Evolutionary conservation across 805 yeast genomes (phyloP).

Genomic region (Metschnikowia corniflorae): DNA sequence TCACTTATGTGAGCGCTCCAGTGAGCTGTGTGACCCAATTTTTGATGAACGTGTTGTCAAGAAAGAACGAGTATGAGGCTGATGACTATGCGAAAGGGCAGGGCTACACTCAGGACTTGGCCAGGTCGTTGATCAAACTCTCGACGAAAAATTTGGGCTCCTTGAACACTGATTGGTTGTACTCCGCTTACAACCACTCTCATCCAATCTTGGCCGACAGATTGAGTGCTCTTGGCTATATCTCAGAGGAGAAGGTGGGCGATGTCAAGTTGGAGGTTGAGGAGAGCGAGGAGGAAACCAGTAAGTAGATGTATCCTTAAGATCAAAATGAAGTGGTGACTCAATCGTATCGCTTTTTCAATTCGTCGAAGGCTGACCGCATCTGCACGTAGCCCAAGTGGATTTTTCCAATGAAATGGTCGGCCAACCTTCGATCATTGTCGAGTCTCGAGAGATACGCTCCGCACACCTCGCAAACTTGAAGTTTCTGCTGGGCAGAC

Average conservation of each 20-base stretch:
- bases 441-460: conserved; percentile 83
- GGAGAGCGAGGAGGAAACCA: conserved; percentile 1
- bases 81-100: conserved; percentile 77
- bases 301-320: neutral
- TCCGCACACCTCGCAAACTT: conserved; percentile 87
- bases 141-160: conserved; percentile 79
- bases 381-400: conserved; percentile 80
- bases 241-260: conserved; percentile 37
- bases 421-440: conserved; percentile 83
- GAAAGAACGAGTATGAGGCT: conserved; percentile 92
- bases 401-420: conserved; percentile 83
- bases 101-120: conserved; percentile 68
- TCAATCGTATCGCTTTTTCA: conserved; percentile 21
- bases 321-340: no score
- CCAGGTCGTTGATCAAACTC: conserved; percentile 68
- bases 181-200: conserved; percentile 81
- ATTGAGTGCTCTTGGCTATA: conserved; percentile 64
- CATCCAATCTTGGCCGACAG: conserved; percentile 94
- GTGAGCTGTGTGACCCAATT: conserved; percentile 67
- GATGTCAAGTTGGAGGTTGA: conserved; percentile 19
- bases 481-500: conserved; percentile 84
- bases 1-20: conserved; percentile 76
- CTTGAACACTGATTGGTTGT: conserved; percentile 87
- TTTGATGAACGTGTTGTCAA: conserved; percentile 62
- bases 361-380: conserved; percentile 51